phyloP scores from a whole-genome alignment of 2,329 filamentous ascomycete genomes.

The Ustilaginoidea virens region DNA sequence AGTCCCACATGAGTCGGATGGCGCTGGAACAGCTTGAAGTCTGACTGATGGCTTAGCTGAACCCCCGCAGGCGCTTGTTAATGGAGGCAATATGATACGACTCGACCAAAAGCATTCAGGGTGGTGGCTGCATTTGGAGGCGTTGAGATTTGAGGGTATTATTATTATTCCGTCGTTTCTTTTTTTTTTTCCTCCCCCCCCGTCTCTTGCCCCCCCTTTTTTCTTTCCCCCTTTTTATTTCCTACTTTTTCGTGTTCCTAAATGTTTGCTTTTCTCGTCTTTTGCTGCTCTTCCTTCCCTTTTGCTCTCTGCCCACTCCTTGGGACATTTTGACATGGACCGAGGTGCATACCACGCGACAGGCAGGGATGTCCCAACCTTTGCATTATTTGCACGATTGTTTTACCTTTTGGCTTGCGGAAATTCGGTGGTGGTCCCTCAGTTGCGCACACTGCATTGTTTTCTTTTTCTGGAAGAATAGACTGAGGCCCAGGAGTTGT shows the following conservation, averaged over 20 bases:
- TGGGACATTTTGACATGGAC: constrained; percentile 3
- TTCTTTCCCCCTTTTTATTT: constrained; percentile 10
- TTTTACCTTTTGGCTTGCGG: constrained; percentile 2
- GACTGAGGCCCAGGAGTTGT: constrained; percentile 20
- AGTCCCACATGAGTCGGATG: constrained; percentile 2
- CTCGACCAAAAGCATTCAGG: constrained; percentile 12
- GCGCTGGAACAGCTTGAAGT: constrained; percentile 4
- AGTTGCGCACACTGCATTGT: constrained; percentile 17
- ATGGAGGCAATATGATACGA: constrained; percentile 2
- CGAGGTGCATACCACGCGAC: too few species aligned
- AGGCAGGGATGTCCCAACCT: too few species aligned
- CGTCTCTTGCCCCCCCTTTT: too few species aligned
- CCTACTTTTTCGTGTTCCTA: constrained; percentile 6
- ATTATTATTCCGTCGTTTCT: too few species aligned
- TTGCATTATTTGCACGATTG: too few species aligned
- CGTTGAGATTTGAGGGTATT: constrained; percentile 21
- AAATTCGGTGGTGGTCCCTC: constrained; percentile 8
- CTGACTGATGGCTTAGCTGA: too few species aligned
- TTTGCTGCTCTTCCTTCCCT: constrained; percentile 2
- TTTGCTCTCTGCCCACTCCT: background rate
- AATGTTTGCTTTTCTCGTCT: constrained; percentile 1
- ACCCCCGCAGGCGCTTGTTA: constrained; percentile 1
- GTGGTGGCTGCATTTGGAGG: constrained; percentile 22
- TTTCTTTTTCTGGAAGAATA: constrained; percentile 11
- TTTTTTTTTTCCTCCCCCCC: too few species aligned